These are phyloP conservation scores for Acanthamoeba healyi DNA, from an alignment of 208 protist species.

Conservation along the genomic window DNA sequence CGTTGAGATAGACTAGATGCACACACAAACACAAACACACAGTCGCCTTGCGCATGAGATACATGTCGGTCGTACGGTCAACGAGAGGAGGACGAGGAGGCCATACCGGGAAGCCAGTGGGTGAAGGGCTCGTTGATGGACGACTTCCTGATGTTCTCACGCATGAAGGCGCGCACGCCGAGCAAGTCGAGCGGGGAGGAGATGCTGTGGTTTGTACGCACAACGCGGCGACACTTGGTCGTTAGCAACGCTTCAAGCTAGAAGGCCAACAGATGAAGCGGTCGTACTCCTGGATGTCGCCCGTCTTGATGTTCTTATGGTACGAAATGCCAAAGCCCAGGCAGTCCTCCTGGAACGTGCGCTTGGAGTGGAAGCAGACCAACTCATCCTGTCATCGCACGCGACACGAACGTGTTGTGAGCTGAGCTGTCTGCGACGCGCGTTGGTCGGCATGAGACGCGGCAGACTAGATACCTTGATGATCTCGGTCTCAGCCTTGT, in stretches of 20 bases:
- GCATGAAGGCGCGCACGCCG: constrained; percentile 69
- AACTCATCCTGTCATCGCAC: constrained; percentile 11
- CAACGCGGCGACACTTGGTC: no score
- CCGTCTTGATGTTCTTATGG: constrained; percentile 73
- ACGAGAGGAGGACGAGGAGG: not conserved
- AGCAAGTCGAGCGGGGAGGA: constrained; percentile 65
- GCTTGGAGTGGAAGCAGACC: constrained; percentile 75
- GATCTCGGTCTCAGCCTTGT: constrained; percentile 53
- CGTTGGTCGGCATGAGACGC: not conserved
- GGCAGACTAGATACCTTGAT: constrained; percentile 58
- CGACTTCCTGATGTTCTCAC: constrained; percentile 61
- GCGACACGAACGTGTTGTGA: not conserved
- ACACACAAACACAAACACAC: no score
- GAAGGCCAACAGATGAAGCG: not conserved
- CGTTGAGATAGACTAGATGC: constrained; percentile 52
- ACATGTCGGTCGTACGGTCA: not conserved
- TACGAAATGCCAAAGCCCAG: constrained; percentile 65
- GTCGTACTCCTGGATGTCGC: constrained; percentile 21
- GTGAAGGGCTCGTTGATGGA: constrained; percentile 76
- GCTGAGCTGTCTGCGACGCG: not conserved
- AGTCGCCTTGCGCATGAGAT: not conserved
- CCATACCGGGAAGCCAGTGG: constrained; percentile 49
- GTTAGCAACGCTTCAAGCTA: not conserved
- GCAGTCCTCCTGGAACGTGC: constrained; percentile 68
- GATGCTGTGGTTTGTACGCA: not conserved